Evolutionary conservation across 2,329 filamentous ascomycete species (phyloP).

Genomic region (Boeremia exigua): DNA sequence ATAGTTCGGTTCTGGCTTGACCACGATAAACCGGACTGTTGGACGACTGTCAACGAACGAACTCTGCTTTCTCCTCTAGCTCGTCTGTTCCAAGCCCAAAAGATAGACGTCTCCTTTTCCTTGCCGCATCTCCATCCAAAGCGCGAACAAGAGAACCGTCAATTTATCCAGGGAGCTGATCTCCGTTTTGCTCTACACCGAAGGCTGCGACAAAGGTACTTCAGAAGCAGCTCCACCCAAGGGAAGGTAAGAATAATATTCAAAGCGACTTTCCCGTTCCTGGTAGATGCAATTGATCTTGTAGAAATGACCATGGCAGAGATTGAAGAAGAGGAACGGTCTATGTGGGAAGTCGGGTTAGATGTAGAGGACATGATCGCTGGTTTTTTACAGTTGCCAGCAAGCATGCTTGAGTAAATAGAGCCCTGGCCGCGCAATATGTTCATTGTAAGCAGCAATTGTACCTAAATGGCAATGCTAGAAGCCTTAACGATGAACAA

Average conservation of each 20-base stretch:
- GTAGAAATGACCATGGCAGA: neutral
- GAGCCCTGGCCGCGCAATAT: too few relatives aligned
- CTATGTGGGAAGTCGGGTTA: neutral
- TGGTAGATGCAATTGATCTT: neutral
- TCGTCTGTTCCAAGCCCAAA: neutral
- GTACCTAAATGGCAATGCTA: too few relatives aligned
- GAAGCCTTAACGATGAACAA: too few relatives aligned
- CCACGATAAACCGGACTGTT: neutral
- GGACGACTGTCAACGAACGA: neutral
- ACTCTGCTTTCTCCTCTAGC: neutral
- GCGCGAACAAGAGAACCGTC: neutral
- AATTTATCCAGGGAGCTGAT: neutral
- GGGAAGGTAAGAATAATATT: neutral
- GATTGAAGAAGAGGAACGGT: neutral
- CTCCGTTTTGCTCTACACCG: neutral
- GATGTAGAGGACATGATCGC: too few relatives aligned
- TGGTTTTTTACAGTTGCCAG: too few relatives aligned
- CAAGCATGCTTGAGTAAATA: too few relatives aligned
- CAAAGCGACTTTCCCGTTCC: neutral
- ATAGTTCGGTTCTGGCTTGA: neutral
- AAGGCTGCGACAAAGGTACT: neutral
- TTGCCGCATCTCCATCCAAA: neutral
- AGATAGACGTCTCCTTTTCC: neutral
- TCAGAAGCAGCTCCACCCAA: neutral
- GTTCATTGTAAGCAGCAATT: too few relatives aligned